These are phyloP conservation scores for Torrubiella hemipterigena DNA, from an alignment of 2,329 filamentous ascomycete genomes.

Conservation along the genomic window DNA sequence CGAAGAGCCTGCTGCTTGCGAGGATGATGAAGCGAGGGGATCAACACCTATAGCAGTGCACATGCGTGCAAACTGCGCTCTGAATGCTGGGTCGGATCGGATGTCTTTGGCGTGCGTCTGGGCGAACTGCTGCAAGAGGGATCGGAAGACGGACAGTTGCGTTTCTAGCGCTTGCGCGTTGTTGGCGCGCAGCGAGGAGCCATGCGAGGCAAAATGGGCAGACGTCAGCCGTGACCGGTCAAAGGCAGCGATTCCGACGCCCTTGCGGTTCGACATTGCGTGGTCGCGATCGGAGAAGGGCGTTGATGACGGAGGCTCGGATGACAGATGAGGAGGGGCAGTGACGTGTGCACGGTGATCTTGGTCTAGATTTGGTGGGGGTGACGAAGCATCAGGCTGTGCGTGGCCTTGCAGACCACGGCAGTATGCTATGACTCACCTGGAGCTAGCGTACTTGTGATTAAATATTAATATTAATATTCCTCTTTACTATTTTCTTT, in stretches of 20 bases:
- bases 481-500: too few species aligned
- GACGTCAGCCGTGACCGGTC: slow-evolving; percentile 74
- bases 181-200: slow-evolving; percentile 69
- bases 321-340: too few species aligned
- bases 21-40: slow-evolving; percentile 55
- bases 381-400: too few species aligned
- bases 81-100: slow-evolving; percentile 86
- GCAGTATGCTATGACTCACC: too few species aligned
- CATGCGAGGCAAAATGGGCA: slow-evolving; percentile 84
- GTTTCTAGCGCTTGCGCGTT: slow-evolving; percentile 81
- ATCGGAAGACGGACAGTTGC: slow-evolving; percentile 92
- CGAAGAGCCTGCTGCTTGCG: slow-evolving; percentile 20
- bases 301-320: background rate
- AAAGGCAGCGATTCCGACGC: slow-evolving; percentile 84
- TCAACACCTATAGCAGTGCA: slow-evolving; percentile 95
- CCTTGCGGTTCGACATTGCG: slow-evolving; percentile 60
- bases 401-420: too few species aligned
- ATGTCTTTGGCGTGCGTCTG: slow-evolving; percentile 93
- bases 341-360: too few species aligned
- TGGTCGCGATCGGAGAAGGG: background rate
- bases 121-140: slow-evolving; percentile 87
- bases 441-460: too few species aligned
- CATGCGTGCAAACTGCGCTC: slow-evolving; percentile 97
- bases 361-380: too few species aligned
- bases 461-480: too few species aligned